A percentile compares a stretch with the other conserved stretches of the same genome.
These are phyloP conservation scores for Luffa aegyptiaca DNA, from an alignment of 306 rosid genomes.

Conservation along the genomic window DNA sequence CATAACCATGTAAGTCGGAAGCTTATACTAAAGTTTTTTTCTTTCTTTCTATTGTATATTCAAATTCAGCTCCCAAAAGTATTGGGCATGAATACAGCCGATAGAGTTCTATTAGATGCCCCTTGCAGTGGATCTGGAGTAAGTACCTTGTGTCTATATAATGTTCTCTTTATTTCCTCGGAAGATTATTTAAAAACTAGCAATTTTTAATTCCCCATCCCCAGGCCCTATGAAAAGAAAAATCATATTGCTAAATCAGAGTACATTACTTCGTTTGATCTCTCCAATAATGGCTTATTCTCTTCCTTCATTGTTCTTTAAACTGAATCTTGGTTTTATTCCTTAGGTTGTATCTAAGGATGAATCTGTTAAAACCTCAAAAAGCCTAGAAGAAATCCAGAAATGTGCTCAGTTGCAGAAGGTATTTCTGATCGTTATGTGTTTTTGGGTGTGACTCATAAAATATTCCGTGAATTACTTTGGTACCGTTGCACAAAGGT, in stretches of 20 bases:
- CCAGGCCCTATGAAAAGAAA: background rate
- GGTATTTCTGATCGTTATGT: slow-evolving; percentile 26
- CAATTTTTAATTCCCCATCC: no score
- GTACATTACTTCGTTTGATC: background rate
- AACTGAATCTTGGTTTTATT: background rate
- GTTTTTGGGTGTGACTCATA: background rate
- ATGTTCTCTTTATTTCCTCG: background rate
- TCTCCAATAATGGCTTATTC: background rate
- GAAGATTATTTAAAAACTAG: background rate
- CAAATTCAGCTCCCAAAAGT: slow-evolving; percentile 77
- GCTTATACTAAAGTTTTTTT: background rate
- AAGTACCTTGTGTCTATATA: slow-evolving; percentile 16
- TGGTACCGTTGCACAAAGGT: background rate
- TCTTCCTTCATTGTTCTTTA: background rate
- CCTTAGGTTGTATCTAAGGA: slow-evolving; percentile 95
- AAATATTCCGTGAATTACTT: background rate
- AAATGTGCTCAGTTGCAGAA: slow-evolving; percentile 71
- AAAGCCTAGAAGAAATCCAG: slow-evolving; percentile 66
- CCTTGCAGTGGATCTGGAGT: slow-evolving; percentile 99
- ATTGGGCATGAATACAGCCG: slow-evolving; percentile 60
- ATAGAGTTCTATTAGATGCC: slow-evolving; percentile 89
- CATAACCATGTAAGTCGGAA: background rate
- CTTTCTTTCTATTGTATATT: background rate
- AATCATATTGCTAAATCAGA: background rate
- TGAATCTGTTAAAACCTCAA: slow-evolving; percentile 81